Evolutionary conservation across 2,329 filamentous ascomycete genomes (phyloP), one percentile per base, ranked within the genome.

Genomic region (Xylariomycetidae sp.): DNA sequence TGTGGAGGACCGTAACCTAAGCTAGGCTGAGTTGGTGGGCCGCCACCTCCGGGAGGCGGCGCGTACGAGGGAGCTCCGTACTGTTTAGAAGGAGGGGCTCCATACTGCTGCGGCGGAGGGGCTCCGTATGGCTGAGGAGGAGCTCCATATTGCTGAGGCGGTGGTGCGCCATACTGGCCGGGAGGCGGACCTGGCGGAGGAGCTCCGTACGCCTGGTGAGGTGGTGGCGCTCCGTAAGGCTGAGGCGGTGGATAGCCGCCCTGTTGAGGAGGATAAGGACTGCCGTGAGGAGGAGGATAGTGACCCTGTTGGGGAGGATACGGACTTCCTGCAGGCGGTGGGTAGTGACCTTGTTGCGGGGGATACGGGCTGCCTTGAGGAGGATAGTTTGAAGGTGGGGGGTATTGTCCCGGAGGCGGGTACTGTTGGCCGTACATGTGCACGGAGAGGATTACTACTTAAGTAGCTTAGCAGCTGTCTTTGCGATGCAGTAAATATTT

Each of bases 1-100:
- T 85, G 83, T 10, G 78, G 76, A 0, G 82, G 72, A 3, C 79
- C 78, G 51, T 95, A 96, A 22, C 89, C 89, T 0, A 74, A 62
- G 0, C 85, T 85, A 1, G 86, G 77, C 9, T 75, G 72, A 1
- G 81, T 77, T 9, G 82, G 77, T 26, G 73, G 67, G 19, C 54
- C 50, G 36, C 37, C 44, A 7, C 40, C 46, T 6, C 41, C 42
- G 5, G 44, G 49, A 16, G 48, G 46, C 29, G 47, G 38, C 4
- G 35, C 42, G 13, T 42, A 45, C 44, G 46, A 46, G 25, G 56
- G 48, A 18, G 52, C 50, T 31, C 53, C 56, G 37, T 61, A 23
- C 44, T 51, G 61, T n/a, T n/a, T n/a, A n/a, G n/a, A n/a, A n/a
- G n/a, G n/a, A 17, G 61, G 65, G 4, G 65, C 66, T 23, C 60